Conservation (phyloP, 2,329 filamentous ascomycete genomes). For the Phialophora expanda region DNA sequence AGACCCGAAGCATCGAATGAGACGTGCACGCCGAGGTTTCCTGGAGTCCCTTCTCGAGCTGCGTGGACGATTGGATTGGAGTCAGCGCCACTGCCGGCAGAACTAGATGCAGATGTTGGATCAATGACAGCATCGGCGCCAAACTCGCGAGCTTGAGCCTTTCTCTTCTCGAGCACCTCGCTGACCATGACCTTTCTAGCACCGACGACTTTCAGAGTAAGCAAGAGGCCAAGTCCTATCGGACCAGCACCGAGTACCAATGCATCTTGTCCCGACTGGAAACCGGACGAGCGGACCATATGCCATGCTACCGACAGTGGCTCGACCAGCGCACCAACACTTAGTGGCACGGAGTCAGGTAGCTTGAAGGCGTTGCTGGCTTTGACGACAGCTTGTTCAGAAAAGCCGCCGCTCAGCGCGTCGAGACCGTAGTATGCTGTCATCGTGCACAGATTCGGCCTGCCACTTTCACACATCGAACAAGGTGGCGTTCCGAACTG, state of each 20-base stretch:
- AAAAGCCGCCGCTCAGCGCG: conserved; percentile 11
- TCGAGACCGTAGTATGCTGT: conserved; percentile 11
- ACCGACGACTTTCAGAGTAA: conserved; percentile 51
- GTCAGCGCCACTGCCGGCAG: neutral
- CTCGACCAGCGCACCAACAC: conserved; percentile 52
- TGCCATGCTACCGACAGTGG: conserved; percentile 62
- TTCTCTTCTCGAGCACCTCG: conserved; percentile 48
- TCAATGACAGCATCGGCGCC: conserved; percentile 58
- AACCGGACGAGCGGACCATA: conserved; percentile 54
- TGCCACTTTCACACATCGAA: conserved; percentile 8
- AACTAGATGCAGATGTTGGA: conserved; percentile 41
- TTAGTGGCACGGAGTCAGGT: conserved; percentile 1
- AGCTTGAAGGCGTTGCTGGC: conserved; percentile 5
- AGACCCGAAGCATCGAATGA: conserved; percentile 60
- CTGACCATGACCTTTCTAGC: conserved; percentile 57
- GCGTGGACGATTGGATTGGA: neutral
- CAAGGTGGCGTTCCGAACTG: conserved; percentile 4
- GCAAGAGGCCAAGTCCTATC: conserved; percentile 58
- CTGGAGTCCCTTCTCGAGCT: neutral
- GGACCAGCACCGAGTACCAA: conserved; percentile 58
- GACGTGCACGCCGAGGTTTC: conserved; percentile 51
- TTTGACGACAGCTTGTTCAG: conserved; percentile 8
- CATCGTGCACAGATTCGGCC: conserved; percentile 11
- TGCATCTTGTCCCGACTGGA: conserved; percentile 52
- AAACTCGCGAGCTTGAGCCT: conserved; percentile 56